Base-by-base conservation (phyloP, 2,329 filamentous ascomycete species). In the Aspergillus sergii region DNA sequence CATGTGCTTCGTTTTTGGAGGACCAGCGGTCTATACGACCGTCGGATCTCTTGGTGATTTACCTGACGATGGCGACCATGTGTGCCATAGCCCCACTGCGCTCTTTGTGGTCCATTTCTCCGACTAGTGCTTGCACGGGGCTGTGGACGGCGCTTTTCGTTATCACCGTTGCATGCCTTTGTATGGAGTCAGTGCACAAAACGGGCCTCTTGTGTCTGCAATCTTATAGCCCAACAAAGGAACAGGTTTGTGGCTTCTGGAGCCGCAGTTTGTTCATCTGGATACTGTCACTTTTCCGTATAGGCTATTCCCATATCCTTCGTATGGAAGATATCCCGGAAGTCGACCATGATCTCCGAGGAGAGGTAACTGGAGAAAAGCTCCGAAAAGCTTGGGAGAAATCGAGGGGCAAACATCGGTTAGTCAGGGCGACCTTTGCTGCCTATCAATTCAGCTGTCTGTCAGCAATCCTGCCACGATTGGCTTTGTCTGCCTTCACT, bases 231-330 rank as follows among this genome's bases (percentile, higher is more conserved):
- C 63, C 63, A 6, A 68, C 72, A 53, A 65, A 69, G 6, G 83
- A 87, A 66, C 79, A 78, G 21, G 83, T 81, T 14, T 81, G 80
- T 60, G 79, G 82, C 11, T 69, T 82, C 23, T 79, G 81, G 68
- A 81, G 71, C 53, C 73, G 76, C n/a, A 75, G 74, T 2, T 69
- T 82, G 28, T 85, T 85, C 66, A 81, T 76, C 72, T 85, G 83
- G 83, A 71, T 84, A 39, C 82, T 80, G 48, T 75, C 77, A 3
- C 68, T 85, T 3, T 78, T 86, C 28, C 59, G 45, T 16, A n/a
- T 54, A 21, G 83, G 83, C 0, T 84, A 79, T 72, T 75, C 73
- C 2, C 79, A 76, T 5, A 67, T 76, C 5, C 60, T 84, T 28
- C 66, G 67, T 0, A 68, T 82, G 12, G 23, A 23, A 2, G 45